Conservation (phyloP, 2,329 filamentous ascomycete genomes). For the Penicillium sp. region DNA sequence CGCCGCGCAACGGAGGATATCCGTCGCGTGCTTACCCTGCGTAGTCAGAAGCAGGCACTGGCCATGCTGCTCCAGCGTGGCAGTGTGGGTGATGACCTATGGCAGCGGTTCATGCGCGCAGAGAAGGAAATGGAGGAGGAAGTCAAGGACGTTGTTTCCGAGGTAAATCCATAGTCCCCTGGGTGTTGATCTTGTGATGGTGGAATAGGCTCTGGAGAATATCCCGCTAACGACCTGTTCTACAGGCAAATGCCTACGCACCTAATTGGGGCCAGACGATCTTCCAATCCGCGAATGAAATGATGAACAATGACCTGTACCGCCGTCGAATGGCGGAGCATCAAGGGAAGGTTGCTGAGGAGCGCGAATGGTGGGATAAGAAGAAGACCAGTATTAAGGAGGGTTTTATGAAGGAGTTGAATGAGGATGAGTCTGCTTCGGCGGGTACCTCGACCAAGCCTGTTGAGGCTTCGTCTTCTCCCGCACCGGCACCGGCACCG, state of each 20-base stretch:
- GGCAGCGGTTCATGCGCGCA: conserved; percentile 83
- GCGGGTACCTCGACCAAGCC: conserved; percentile 17
- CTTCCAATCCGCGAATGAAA: conserved; percentile 97
- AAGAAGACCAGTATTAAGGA: conserved; percentile 65
- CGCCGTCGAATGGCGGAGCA: conserved; percentile 70
- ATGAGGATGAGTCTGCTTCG: conserved; percentile 23
- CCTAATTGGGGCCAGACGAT: conserved; percentile 90
- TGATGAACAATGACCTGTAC: conserved; percentile 74
- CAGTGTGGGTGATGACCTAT: conserved; percentile 91
- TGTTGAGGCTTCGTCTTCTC: conserved; percentile 21
- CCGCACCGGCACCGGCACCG: conserved; percentile 38
- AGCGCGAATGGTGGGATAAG: conserved; percentile 91
- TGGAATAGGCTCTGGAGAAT: no score
- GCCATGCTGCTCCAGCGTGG: conserved; percentile 77
- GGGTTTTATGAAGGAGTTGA: conserved; percentile 79
- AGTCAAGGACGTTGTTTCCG: conserved; percentile 83
- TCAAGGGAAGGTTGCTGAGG: conserved; percentile 61
- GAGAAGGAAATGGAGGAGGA: conserved; percentile 98
- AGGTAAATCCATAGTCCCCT: no score
- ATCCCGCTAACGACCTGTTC: neutral
- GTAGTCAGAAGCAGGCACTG: conserved; percentile 81
- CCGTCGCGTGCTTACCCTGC: conserved; percentile 79
- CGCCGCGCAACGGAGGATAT: conserved; percentile 90
- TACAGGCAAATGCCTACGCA: conserved; percentile 79
- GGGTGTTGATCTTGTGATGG: no score